Conservation (phyloP, 2,329 filamentous ascomycete species). For the Diaporthe sp. region DNA sequence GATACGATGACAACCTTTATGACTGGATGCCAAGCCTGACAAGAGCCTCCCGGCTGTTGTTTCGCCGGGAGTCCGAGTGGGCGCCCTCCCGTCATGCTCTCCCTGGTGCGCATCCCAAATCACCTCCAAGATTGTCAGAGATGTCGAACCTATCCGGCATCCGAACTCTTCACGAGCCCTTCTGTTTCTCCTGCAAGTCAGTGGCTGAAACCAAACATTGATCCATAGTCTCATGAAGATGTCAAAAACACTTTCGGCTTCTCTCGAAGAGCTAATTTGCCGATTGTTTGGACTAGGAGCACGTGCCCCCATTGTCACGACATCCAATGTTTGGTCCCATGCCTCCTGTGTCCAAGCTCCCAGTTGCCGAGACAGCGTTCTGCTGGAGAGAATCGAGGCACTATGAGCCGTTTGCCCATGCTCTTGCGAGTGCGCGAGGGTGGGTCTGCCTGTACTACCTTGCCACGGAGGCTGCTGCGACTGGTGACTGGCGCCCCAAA, state of each 20-base stretch:
- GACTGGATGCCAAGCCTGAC: slow-evolving; percentile 8
- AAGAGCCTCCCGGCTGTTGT: slow-evolving; percentile 28
- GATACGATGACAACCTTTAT: slow-evolving; percentile 11
- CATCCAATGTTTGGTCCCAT: slow-evolving; percentile 35
- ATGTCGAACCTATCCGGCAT: slow-evolving; percentile 30
- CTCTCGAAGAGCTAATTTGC: slow-evolving; percentile 25
- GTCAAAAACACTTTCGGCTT: slow-evolving; percentile 12
- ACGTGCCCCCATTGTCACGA: slow-evolving; percentile 30
- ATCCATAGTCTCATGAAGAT: neutral
- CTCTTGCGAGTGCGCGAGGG: slow-evolving; percentile 10
- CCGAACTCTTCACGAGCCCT: slow-evolving; percentile 5
- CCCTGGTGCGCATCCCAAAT: slow-evolving; percentile 12
- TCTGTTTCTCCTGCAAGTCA: slow-evolving; percentile 35
- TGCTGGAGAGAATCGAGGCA: neutral
- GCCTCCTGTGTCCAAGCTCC: slow-evolving; percentile 26
- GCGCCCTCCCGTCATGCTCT: neutral
- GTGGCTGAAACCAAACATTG: slow-evolving; percentile 37
- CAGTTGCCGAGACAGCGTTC: slow-evolving; percentile 19
- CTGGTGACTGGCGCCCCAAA: neutral
- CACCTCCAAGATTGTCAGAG: slow-evolving; percentile 11
- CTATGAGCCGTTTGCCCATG: slow-evolving; percentile 14
- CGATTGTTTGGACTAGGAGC: slow-evolving; percentile 27
- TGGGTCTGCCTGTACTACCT: slow-evolving; percentile 18
- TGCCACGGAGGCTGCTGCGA: neutral
- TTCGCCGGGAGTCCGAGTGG: slow-evolving; percentile 26